These are phyloP conservation scores for Oidiodendron maius DNA, from an alignment of 495 filamentous ascomycete genomes.

Conservation along the genomic window DNA sequence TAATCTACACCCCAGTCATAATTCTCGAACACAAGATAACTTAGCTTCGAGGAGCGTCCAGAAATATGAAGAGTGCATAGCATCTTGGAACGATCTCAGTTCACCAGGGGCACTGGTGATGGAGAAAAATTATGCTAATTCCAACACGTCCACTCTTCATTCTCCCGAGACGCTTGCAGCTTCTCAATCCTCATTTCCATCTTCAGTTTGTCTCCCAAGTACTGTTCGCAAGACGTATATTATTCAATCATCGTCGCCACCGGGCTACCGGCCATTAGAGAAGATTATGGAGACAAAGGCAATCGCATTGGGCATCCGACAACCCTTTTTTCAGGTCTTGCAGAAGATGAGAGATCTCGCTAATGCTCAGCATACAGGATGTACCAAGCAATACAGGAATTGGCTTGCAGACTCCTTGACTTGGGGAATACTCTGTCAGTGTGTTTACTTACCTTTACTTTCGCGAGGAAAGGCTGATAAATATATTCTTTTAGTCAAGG, in stretches of 20 bases:
- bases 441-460: neutral
- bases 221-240: neutral
- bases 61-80: no score
- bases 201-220: neutral
- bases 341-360: neutral
- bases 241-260: no score
- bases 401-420: neutral
- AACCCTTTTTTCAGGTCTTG: constrained; percentile 4
- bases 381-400: neutral
- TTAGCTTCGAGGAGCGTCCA: no score
- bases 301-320: neutral
- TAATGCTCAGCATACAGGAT: neutral
- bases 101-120: no score
- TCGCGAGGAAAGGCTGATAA: neutral
- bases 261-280: neutral
- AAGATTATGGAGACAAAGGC: constrained; percentile 5
- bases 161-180: no score
- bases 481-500: neutral
- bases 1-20: no score
- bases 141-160: no score
- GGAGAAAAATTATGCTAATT: no score
- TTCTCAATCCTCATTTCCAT: no score
- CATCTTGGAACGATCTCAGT: no score
- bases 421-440: constrained; percentile 2
- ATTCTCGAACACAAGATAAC: no score